Base-by-base conservation (phyloP, 768 basidiomycete genomes). In the Pleurotus djamor region DNA sequence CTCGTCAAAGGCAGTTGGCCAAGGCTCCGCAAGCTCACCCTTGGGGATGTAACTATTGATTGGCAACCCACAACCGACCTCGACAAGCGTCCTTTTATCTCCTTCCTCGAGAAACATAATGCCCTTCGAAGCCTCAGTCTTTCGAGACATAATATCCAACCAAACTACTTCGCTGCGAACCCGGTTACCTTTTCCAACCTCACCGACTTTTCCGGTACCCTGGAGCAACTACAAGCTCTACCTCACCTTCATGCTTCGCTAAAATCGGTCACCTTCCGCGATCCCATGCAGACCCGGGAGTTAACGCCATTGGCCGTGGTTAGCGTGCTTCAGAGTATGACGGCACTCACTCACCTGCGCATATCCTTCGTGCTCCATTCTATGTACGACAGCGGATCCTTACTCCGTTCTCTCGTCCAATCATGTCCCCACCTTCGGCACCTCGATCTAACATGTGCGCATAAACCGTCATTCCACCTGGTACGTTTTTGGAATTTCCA, bases 401-500 rank as follows among this genome's bases (percentile, higher is more conserved):
- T 91, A 59, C 76, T 92, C 36, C 83, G 87, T 48, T 85, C 86
- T 3, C 79, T 92, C 59, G 82, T 84, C 55, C 72, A 83, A 10
- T 80, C 86, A 0, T 91, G 89, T 65, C 89, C 89, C 9, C 79
- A 80, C 55, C 75, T 92, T 38, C 76, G 74, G 36, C 81, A 85
- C 66, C 76, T 92, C 6, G 83, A 88, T 61, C 71, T 92, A 44
- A 84, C 84, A 13, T 89, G 87, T 66, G 78, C 80, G 10, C 83
- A 83, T 64, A 86, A 83, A 64, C 86, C 90, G 9, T 89, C 88
- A 0, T 87, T 92, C 69, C 87, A 86, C 59, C 76, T 92, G 41
- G 89, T 89, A 68, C 61, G 82, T 71, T 7, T 55, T 43, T 57
- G 49, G n/a, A 44, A 34, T 41, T 32, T n/a, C 48, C 52, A n/a